These are phyloP conservation scores for Sugiyamaella smithiae DNA, from an alignment of 805 yeast species.

Conservation along the genomic window DNA sequence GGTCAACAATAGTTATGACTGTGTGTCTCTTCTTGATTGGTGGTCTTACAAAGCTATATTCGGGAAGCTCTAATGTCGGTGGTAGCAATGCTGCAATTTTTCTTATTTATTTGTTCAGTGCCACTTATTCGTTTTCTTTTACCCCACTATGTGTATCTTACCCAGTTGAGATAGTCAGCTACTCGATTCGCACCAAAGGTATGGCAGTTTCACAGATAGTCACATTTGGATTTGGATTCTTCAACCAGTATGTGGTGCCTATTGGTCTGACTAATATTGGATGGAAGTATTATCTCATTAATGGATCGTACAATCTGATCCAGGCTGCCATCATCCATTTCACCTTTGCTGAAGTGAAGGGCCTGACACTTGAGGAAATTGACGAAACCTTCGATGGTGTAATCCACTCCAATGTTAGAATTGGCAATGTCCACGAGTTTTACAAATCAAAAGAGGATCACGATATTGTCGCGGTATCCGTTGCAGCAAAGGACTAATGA, in stretches of 20 bases:
- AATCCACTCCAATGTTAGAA: conserved; percentile 25
- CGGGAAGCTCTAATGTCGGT: not conserved
- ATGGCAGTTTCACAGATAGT: not conserved
- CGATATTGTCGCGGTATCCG: not conserved
- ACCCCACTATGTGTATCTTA: not conserved
- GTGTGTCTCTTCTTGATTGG: not conserved
- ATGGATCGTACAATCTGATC: conserved; percentile 38
- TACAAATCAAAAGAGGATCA: not conserved
- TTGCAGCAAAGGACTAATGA: no score
- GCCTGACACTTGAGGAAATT: conserved; percentile 44
- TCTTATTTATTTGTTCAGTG: not conserved
- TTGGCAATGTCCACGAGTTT: conserved; percentile 24
- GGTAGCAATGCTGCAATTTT: not conserved
- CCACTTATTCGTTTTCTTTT: not conserved
- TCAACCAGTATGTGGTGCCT: conserved; percentile 36
- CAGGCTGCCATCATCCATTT: conserved; percentile 35
- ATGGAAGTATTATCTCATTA: conserved; percentile 46
- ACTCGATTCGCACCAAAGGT: not conserved
- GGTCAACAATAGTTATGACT: not conserved
- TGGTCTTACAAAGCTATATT: not conserved
- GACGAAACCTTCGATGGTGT: conserved; percentile 41
- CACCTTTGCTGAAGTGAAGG: conserved; percentile 43
- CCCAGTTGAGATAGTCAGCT: not conserved
- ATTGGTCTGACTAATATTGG: conserved; percentile 42
- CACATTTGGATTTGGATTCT: conserved; percentile 16